phyloP scores from a whole-genome alignment of 176 grass and related monocot species.

The Aegilops longissima region DNA sequence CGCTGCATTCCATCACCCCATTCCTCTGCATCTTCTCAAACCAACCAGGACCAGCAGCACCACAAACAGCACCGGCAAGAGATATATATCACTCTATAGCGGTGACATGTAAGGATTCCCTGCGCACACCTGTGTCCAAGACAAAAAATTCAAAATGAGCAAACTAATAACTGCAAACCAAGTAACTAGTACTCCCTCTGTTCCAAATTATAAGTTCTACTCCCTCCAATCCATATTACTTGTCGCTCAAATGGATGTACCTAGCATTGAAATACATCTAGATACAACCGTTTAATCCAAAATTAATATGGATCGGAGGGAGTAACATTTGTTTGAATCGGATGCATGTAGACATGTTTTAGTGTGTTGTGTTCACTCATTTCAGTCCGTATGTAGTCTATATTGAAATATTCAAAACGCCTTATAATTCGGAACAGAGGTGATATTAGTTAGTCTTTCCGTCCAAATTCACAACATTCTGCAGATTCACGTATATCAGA shows the following conservation, averaged over 20 bases:
- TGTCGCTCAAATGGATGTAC: too few species aligned
- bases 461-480: background rate
- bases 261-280: too few species aligned
- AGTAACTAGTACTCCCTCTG: background rate
- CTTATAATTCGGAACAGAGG: too few species aligned
- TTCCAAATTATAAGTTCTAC: too few species aligned
- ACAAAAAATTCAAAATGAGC: background rate
- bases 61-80: constrained; percentile 4
- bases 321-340: too few species aligned
- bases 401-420: too few species aligned
- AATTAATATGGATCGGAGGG: too few species aligned
- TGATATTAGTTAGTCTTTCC: background rate
- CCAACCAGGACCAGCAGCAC: background rate
- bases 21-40: constrained; percentile 75
- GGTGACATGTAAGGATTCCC: constrained; percentile 15
- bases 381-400: too few species aligned
- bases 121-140: constrained; percentile 6
- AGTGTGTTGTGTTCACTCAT: too few species aligned
- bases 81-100: background rate
- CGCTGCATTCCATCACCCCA: constrained; percentile 73
- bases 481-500: background rate
- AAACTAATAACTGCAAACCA: background rate
- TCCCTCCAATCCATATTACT: too few species aligned
- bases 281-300: too few species aligned
- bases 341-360: too few species aligned